These are phyloP conservation scores for Endocalyx cinctus DNA, from an alignment of 2,329 filamentous ascomycete species.

Conservation along the genomic window DNA sequence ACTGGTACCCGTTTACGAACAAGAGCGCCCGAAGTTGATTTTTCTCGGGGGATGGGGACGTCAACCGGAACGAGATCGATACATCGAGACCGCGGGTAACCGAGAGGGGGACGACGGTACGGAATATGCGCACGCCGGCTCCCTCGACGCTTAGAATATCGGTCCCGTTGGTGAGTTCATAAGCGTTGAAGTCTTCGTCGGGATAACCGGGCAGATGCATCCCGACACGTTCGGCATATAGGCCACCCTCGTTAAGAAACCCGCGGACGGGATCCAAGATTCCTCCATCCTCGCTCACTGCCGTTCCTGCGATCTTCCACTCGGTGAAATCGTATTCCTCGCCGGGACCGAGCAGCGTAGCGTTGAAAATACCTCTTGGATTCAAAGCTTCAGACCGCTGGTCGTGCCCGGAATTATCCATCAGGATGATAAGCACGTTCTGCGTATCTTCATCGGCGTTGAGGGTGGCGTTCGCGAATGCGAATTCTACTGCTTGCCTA, in stretches of 20 bases:
- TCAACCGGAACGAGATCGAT: slow-evolving; percentile 50
- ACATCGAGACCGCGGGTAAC: slow-evolving; percentile 50
- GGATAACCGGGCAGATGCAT: slow-evolving; percentile 55
- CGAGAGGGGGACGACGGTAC: slow-evolving; percentile 45
- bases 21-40: slow-evolving; percentile 46
- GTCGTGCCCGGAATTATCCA: slow-evolving; percentile 58
- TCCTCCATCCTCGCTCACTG: slow-evolving; percentile 43
- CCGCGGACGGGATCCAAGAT: slow-evolving; percentile 54
- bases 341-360: slow-evolving; percentile 39
- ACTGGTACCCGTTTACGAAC: slow-evolving; percentile 64
- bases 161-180: slow-evolving; percentile 24
- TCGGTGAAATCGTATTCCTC: slow-evolving; percentile 39
- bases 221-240: slow-evolving; percentile 53
- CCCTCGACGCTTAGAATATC: slow-evolving; percentile 40
- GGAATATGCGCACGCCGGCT: slow-evolving; percentile 52
- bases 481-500: slow-evolving; percentile 35
- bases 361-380: slow-evolving; percentile 48
- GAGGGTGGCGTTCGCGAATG: slow-evolving; percentile 46
- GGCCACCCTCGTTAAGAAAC: slow-evolving; percentile 52
- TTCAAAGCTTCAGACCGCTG: slow-evolving; percentile 43
- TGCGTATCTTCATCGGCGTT: slow-evolving; percentile 28
- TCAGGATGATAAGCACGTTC: slow-evolving; percentile 51
- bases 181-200: slow-evolving; percentile 37
- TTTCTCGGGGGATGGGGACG: slow-evolving; percentile 36
- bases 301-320: slow-evolving; percentile 56